phyloP scores from a whole-genome alignment of 352 stramenopile species.

The Phytophthora ohioensis region DNA sequence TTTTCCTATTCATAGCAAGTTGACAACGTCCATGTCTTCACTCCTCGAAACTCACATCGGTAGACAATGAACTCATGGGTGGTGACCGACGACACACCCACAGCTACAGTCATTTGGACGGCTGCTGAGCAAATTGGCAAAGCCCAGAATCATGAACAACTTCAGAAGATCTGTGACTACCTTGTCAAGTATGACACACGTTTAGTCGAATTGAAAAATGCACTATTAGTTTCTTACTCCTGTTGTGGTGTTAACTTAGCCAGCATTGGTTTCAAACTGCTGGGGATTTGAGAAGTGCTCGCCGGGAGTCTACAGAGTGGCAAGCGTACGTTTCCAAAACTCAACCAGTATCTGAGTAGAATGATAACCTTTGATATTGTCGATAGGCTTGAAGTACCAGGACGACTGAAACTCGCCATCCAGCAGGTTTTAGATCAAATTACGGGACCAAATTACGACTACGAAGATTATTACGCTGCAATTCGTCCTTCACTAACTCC shows the following conservation, averaged over 20 bases:
- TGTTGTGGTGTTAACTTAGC: constrained; percentile 30
- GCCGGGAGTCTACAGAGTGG: constrained; percentile 54
- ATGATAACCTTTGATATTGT: neutral
- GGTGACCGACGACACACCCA: constrained; percentile 46
- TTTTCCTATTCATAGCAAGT: constrained; percentile 24
- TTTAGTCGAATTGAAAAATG: too few relatives aligned
- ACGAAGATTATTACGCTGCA: constrained; percentile 38
- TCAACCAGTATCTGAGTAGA: too few relatives aligned
- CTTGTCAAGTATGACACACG: constrained; percentile 52
- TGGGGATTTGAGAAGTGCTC: constrained; percentile 57
- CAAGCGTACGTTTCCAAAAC: constrained; percentile 48
- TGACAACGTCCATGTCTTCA: constrained; percentile 3
- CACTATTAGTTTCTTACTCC: neutral
- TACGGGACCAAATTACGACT: constrained; percentile 23
- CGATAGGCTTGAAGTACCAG: constrained; percentile 58
- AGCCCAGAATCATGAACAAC: constrained; percentile 48
- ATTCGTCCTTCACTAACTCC: constrained; percentile 24
- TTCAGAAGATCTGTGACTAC: constrained; percentile 70
- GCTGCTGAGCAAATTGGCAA: constrained; percentile 68
- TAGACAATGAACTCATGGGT: constrained; percentile 30
- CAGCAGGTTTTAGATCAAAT: constrained; percentile 65
- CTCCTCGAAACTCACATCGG: constrained; percentile 10
- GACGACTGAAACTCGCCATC: constrained; percentile 70
- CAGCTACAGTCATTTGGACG: constrained; percentile 57
- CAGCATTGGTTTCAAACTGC: constrained; percentile 79